Evolutionary conservation across 805 yeast species (phyloP), one percentile per base, ranked within the genome.

Genomic region (Sugiyamaella floridensis): DNA sequence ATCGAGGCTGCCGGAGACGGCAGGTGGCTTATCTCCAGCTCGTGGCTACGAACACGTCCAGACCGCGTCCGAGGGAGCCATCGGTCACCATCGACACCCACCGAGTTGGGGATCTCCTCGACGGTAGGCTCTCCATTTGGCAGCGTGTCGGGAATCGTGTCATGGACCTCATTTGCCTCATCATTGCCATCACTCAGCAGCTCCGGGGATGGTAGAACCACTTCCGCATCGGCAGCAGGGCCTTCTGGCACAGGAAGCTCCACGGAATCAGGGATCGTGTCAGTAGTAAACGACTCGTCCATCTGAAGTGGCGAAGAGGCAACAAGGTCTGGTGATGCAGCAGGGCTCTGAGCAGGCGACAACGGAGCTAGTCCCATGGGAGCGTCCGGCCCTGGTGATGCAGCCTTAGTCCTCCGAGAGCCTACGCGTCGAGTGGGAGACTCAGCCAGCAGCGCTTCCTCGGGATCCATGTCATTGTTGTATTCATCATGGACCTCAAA

Each of bases 121-220:
- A 32, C 9, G 37, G 37, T 10, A 11, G 47, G 12, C n/a, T 15
- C 42, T 14, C 2, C 37, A 45, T 8, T 16, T 5, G 45, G 45
- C 18, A 10, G 46, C 18, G 48, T 28, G n/a, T 45, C 42, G 28
- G 47, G 47, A 44, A 44, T 12, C 28, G 47, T 15, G 19, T 44
- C 47, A 44, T 19, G 47, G 10, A 44, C 37, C 19, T 44, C 47
- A 14, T 14, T 10, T 14, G 12, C 37, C n/a, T 32, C 37, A 6
- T 22, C 26, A 6, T 8, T 32, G 37, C 4, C 12, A 10, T 32
- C n/a, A 11, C 37, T 32, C 37, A 22, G 6, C 26, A 22, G 26
- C 26, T 22, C 26, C 6, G 26, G 3, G 10, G 37, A 32, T 14
- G 37, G n/a, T 11, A 32, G 37, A 3, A 32, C 37, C 4, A 32